Conservation (phyloP, 1,139 yeast species). For the Kazachstania sp. region DNA sequence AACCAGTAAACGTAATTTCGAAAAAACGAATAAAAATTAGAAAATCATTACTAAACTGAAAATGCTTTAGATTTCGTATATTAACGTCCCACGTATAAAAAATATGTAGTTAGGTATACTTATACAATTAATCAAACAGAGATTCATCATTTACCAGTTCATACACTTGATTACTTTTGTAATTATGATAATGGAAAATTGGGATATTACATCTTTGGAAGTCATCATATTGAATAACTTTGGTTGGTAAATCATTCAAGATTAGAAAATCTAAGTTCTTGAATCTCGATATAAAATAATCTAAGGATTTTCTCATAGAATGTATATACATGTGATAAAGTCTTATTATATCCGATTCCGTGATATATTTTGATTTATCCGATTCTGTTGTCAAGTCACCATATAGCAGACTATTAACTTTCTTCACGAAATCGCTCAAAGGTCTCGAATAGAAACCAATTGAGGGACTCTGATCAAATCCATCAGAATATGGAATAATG, state of each 20-base stretch:
- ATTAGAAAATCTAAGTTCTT: conserved; percentile 19
- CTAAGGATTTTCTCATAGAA: conserved; percentile 24
- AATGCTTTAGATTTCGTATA: neutral
- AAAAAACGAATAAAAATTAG: neutral
- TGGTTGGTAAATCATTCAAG: conserved; percentile 27
- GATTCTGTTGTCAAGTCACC: neutral
- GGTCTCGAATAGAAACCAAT: conserved; percentile 22
- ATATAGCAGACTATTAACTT: conserved; percentile 16
- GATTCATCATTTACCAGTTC: conserved; percentile 25
- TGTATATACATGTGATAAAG: conserved; percentile 25
- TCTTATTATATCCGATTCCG: conserved; percentile 16
- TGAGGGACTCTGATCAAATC: conserved; percentile 20
- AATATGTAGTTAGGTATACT: neutral
- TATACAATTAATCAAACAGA: conserved; percentile 15
- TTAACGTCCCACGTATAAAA: no score
- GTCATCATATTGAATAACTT: conserved; percentile 19
- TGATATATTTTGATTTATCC: conserved; percentile 4
- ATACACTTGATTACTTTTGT: conserved; percentile 25
- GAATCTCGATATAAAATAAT: conserved; percentile 20
- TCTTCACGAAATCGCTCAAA: conserved; percentile 16
- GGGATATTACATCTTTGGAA: conserved; percentile 26
- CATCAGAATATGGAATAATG: conserved; percentile 25
- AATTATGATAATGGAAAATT: conserved; percentile 17
- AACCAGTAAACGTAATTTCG: no score
- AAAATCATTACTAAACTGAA: neutral